A percentile compares a stretch with the other conserved stretches of the same genome.
phyloP scores from a whole-genome alignment of 106 monocot species.

The Allium cepa region DNA sequence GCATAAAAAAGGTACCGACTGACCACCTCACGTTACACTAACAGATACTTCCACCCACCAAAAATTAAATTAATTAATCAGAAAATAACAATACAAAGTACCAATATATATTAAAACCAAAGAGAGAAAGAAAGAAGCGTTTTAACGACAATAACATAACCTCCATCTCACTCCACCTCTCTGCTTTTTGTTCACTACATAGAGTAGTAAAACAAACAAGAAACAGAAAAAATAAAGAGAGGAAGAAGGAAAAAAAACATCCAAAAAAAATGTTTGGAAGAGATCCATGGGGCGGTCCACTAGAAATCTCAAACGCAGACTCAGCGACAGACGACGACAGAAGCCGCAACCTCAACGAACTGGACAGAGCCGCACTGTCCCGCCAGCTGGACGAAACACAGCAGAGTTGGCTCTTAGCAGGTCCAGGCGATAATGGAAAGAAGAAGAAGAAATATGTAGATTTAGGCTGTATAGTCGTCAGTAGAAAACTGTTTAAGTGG shows the following conservation, averaged over 20 bases:
- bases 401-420: slow-evolving; percentile 95
- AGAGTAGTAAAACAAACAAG: background rate
- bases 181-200: background rate
- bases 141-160: background rate
- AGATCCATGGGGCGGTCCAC: slow-evolving; percentile 85
- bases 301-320: slow-evolving; percentile 79
- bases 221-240: background rate
- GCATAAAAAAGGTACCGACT: no score
- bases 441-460: slow-evolving; percentile 82
- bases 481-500: slow-evolving; percentile 76
- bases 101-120: background rate
- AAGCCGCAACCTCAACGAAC: slow-evolving; percentile 73
- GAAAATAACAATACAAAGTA: no score
- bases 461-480: slow-evolving; percentile 71
- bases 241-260: background rate
- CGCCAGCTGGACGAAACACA: slow-evolving; percentile 89
- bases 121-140: background rate
- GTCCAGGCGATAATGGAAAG: slow-evolving; percentile 51
- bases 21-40: no score
- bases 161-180: background rate
- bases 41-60: no score
- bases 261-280: slow-evolving; percentile 44
- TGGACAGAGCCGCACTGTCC: slow-evolving; percentile 70
- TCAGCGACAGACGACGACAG: slow-evolving; percentile 90
- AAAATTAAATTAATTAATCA: no score